Evolutionary conservation across 208 protist genomes (phyloP), one percentile per base, ranked within the genome.

Genomic region (Crithidia thermophila): DNA sequence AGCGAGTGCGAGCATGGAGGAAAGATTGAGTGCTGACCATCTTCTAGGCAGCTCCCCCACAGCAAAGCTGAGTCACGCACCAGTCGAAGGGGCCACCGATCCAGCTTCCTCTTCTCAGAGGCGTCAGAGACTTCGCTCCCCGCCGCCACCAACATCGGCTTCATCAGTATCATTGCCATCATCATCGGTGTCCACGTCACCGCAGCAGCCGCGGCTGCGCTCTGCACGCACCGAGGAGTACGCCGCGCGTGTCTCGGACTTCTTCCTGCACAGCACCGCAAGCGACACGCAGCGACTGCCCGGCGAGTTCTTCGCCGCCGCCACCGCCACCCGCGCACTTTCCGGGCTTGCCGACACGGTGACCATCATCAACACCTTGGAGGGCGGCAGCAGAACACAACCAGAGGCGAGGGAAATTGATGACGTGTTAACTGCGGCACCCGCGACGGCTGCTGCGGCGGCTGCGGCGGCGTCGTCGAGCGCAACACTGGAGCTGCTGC

Each of bases 271-370:
- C 25, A 40, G 23, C 30, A 47, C 28, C 21, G 43, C 33, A 9
- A 16, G 28, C 11, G 71, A 66, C 9, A 77, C 71, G 21, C 71
- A 77, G 57, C 71, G 56, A 7, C 56, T 77, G 30, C 37, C 16
- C 4, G 63, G 63, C n/a, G 57, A 67, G 37, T 63, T 43, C 39
- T 43, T 43, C 68, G 6, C 45, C 60, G 11, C 27, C 55, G 14
- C 10, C 37, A 10, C 23, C 21, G 18, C 36, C 18, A 28, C 2
- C 36, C 9, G 3, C 43, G 16, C 21, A 23, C n/a, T 27, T n/a
- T n/a, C 16, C 23, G 25, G 3, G 31, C 27, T 37, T 37, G 23
- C 20, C 27, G 3, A 31, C 7, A 25, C 46, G 16, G 21, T 6
- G 42, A 20, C 14, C 14, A 47, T 47, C 7, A 47, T 9, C 7